A percentile compares a stretch with the other conserved stretches of the same genome.
Evolutionary conservation across 1,284 basidiomycete species (phyloP).

Genomic region (Volvariella volvacea): DNA sequence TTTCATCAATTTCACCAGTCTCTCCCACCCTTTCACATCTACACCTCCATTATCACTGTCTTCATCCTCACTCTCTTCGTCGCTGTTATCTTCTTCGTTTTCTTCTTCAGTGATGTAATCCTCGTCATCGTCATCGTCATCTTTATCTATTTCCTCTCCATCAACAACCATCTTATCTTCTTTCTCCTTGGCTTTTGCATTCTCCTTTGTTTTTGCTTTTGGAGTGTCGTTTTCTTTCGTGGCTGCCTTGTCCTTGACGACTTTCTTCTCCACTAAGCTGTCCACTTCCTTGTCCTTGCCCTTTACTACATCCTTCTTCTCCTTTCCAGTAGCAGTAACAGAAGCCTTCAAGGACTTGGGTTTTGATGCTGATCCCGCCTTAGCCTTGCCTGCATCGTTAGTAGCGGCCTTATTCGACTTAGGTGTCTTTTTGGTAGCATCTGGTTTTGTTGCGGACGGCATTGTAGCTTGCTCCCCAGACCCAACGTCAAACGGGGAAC

Average conservation of each 20-base stretch:
- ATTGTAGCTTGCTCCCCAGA: conserved; percentile 1
- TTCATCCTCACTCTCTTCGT: conserved; percentile 26
- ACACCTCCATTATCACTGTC: conserved; percentile 51
- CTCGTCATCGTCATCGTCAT: conserved; percentile 3
- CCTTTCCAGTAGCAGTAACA: background rate
- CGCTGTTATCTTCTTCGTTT: conserved; percentile 8
- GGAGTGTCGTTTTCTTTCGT: background rate
- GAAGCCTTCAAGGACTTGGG: too few species aligned
- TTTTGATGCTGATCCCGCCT: too few species aligned
- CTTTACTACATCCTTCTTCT: background rate
- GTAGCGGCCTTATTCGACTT: too few species aligned
- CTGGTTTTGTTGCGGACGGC: background rate
- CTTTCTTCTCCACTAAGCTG: too few species aligned
- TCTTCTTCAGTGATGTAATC: conserved; percentile 9
- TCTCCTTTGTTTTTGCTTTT: background rate
- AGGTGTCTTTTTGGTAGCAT: too few species aligned
- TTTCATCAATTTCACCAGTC: conserved; percentile 56
- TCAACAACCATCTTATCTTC: background rate
- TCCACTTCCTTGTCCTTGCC: background rate
- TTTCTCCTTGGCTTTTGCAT: background rate
- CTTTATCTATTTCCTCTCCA: background rate
- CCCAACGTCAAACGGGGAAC: too few species aligned
- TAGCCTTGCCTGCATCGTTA: too few species aligned
- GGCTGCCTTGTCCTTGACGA: too few species aligned
- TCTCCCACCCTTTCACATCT: conserved; percentile 59